These are phyloP conservation scores for Ganoderma lucidum DNA, from an alignment of 1,284 basidiomycete genomes.

Conservation along the genomic window DNA sequence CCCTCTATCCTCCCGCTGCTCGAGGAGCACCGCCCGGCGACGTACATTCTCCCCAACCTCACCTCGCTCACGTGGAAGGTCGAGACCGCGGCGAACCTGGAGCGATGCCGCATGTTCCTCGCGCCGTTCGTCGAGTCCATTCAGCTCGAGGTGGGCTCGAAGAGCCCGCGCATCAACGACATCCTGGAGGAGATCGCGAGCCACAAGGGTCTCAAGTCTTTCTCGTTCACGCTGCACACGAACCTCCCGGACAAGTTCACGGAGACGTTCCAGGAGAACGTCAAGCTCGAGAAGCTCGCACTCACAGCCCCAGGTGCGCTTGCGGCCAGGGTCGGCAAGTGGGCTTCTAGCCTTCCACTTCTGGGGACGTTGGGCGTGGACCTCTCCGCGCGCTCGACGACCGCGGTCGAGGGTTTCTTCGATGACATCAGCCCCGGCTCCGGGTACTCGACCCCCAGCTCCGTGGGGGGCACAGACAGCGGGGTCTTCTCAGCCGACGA, in stretches of 20 bases:
- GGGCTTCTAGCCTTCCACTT: conserved; percentile 65
- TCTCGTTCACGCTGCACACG: conserved; percentile 73
- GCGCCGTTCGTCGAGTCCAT: conserved; percentile 64
- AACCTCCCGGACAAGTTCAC: conserved; percentile 75
- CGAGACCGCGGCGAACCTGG: conserved; percentile 68
- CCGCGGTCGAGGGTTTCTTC: conserved; percentile 80
- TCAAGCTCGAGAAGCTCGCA: conserved; percentile 64
- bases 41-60: conserved; percentile 73
- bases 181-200: conserved; percentile 70
- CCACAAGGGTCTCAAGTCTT: conserved; percentile 65
- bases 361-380: conserved; percentile 73
- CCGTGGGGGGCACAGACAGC: conserved; percentile 71
- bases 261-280: conserved; percentile 65
- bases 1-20: conserved; percentile 71
- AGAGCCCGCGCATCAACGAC: conserved; percentile 61
- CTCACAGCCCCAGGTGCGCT: conserved; percentile 77
- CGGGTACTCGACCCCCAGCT: conserved; percentile 72
- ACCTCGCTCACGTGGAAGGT: conserved; percentile 74
- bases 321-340: conserved; percentile 70
- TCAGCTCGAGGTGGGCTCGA: conserved; percentile 66
- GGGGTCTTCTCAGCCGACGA: conserved; percentile 80
- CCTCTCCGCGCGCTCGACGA: conserved; percentile 68
- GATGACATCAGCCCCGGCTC: conserved; percentile 68
- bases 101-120: conserved; percentile 69
- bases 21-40: conserved; percentile 64